Evolutionary conservation across 345 rosid genomes (phyloP), one percentile per base, ranked within the genome.

Genomic region (Citrus trifoliata): DNA sequence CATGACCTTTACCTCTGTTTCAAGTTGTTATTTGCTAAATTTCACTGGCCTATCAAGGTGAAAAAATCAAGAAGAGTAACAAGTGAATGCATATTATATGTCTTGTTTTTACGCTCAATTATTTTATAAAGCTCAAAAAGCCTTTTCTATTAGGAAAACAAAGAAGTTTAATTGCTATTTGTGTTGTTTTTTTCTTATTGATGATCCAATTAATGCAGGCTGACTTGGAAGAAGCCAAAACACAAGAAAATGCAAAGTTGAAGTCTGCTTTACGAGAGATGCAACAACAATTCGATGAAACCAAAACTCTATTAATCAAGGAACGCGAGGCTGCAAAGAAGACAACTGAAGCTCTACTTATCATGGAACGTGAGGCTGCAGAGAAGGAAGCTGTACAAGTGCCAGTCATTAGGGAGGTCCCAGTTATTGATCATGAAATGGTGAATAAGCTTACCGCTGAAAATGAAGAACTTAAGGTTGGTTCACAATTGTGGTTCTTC

Each of bases 401-500:
- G 77, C 91, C 91, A 58, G 82, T 79, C 16, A 78, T 88, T 84
- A 88, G 88, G 82, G 90, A 90, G 70, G 88, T 90, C 78, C 86
- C 92, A 14, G 89, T 89, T 64, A 82, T 87, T 76, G 92, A 91
- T 84, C 81, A 83, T 80, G 97, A 83, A 61, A 79, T 85, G 84
- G 82, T 80, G 85, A 85, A 90, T 71, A 91, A 88, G 79, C 91
- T 93, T 63, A 80, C 85, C 35, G 81, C 85, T 59, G 99, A 96
- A 89, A 96, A 90, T 87, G 93, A 94, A 84, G 87, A 90, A 81
- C 93, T 96, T 74, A 94, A 92, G 95, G 98, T 89, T 74, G 80
- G 76, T 74, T 61, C 71, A 33, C 69, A 30, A 22, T 13, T 51
- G 51, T 81, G 74, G 66, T 64, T 40, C 38, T 79, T 81, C 22